Evolutionary conservation across 495 filamentous ascomycete species (phyloP).

Genomic region (Aspergillus ellipticus): DNA sequence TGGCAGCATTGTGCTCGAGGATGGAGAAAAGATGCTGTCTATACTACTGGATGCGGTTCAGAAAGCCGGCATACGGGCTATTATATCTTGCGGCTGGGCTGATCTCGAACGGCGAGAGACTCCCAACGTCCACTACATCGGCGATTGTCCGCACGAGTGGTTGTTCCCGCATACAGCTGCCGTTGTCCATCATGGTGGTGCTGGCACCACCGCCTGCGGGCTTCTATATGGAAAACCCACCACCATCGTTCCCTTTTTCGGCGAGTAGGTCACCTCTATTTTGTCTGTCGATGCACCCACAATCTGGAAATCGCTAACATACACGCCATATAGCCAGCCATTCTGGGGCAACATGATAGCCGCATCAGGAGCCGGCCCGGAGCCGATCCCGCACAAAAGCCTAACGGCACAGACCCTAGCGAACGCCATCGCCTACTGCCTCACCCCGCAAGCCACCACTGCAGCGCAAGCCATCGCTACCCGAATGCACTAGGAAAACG

Average conservation of each 20-base stretch:
- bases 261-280: constrained; percentile 44
- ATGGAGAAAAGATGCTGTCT: constrained; percentile 46
- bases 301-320: neutral
- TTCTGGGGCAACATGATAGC: constrained; percentile 75
- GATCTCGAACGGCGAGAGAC: constrained; percentile 41
- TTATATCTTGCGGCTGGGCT: constrained; percentile 59
- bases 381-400: constrained; percentile 59
- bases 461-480: no score
- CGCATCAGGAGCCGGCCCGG: constrained; percentile 56
- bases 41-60: constrained; percentile 49
- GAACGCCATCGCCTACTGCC: no score
- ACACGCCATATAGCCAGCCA: constrained; percentile 50
- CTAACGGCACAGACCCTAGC: no score
- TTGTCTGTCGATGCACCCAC: neutral
- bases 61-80: constrained; percentile 46
- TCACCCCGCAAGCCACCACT: no score
- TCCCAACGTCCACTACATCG: constrained; percentile 47
- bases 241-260: constrained; percentile 59
- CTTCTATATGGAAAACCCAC: constrained; percentile 53
- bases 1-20: constrained; percentile 58
- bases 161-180: constrained; percentile 55
- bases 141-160: constrained; percentile 61
- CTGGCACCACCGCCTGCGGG: constrained; percentile 61
- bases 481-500: no score
- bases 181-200: constrained; percentile 61